phyloP scores from a whole-genome alignment of 305 asterid genomes.

The Rubia peregrina region DNA sequence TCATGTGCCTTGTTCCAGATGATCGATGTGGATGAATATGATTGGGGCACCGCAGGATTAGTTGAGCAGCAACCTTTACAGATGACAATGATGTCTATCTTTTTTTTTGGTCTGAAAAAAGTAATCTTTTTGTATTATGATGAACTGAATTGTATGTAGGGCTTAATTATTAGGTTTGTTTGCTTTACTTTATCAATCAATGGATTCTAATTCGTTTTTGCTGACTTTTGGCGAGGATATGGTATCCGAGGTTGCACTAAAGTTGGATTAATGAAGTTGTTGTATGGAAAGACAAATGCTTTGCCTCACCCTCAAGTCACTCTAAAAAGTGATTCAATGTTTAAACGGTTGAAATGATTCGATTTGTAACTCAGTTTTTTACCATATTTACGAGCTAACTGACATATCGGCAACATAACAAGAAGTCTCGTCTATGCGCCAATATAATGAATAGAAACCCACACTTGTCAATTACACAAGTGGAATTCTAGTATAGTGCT shows the following conservation, averaged over 20 bases:
- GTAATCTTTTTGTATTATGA: background rate
- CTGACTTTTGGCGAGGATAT: slow-evolving; percentile 5
- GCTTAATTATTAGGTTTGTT: background rate
- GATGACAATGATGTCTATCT: slow-evolving; percentile 10
- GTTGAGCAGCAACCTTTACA: slow-evolving; percentile 33
- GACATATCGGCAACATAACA: too few relatives aligned
- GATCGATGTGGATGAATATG: slow-evolving; percentile 19
- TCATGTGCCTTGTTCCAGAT: slow-evolving; percentile 1
- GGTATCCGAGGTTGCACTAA: background rate
- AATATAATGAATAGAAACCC: background rate
- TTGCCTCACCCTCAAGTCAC: slow-evolving; percentile 10
- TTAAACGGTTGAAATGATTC: background rate
- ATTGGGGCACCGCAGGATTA: slow-evolving; percentile 29
- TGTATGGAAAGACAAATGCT: background rate
- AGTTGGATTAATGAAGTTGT: background rate
- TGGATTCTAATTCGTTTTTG: slow-evolving; percentile 4
- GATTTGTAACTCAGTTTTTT: background rate
- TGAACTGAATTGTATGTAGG: background rate
- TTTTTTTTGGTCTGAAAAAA: background rate
- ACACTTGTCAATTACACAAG: background rate
- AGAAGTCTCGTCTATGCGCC: background rate
- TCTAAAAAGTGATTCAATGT: background rate
- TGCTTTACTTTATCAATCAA: background rate
- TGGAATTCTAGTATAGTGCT: background rate
- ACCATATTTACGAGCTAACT: background rate